Base-by-base conservation (phyloP, 2,329 filamentous ascomycete species). In the Dothistroma septosporum region DNA sequence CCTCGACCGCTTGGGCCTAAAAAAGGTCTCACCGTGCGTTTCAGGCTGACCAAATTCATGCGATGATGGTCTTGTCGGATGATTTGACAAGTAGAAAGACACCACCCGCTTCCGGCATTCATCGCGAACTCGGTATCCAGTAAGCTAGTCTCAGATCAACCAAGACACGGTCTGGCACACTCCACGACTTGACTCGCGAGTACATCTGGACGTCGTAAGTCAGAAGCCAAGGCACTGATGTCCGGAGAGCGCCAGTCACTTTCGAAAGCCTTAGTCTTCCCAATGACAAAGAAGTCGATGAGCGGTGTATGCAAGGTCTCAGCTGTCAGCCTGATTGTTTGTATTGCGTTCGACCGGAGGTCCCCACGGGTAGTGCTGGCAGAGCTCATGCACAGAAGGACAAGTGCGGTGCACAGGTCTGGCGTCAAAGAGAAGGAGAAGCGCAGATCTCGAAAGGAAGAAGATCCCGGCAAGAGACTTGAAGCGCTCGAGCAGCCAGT, bases 251-350 rank as follows among this genome's bases (percentile, higher is more conserved):
- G 50, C 31, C 35, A 14, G 28, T 53, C 31, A 21, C n/a, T 21
- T 28, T 22, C 37, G 35, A n/a, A n/a, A 53, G 21, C 50, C 12
- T 53, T 28, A 53, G 22, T 21, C 9, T n/a, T 6, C 16, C 12
- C 50, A n/a, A 32, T 31, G 31, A 35, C 24, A 53, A 28, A 14
- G 19, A 10, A 11, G 28, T 24, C 48, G 41, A 60, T 47, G 31
- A 60, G 53, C 35, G 62, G 58, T 58, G 59, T 57, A 53, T 57
- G 48, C 50, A 53, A 44, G 55, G 63, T 58, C 57, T 59, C 61
- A 61, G 57, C 58, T 58, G 63, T 63, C 48, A 63, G 60, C 63
- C 61, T 60, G 53, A 55, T 67, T 55, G 41, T 41, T 53, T 19
- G 58, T 54, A 57, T 60, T 56, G 56, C 61, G 58, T 48, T 60